A percentile compares a stretch with the other conserved stretches of the same genome.
Evolutionary conservation across 257 asterid genomes (phyloP).

Genomic region (Nicotiana benthamiana): DNA sequence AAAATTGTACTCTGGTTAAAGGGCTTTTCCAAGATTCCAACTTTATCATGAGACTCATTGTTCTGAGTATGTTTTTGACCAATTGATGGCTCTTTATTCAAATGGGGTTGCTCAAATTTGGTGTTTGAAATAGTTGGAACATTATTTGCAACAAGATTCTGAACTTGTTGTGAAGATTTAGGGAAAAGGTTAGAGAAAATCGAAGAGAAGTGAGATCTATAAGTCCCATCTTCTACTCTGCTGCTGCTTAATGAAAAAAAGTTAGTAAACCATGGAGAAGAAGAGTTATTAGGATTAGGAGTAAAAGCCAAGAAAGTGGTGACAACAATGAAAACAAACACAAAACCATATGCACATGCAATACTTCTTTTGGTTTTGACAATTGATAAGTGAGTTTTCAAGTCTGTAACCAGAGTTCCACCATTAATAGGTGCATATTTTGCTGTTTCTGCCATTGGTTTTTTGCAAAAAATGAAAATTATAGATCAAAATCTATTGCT

Average conservation of each 20-base stretch:
- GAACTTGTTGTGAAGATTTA: slow-evolving; percentile 25
- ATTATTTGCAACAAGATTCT: slow-evolving; percentile 2
- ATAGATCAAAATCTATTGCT: background rate
- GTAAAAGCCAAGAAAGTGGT: slow-evolving; percentile 64
- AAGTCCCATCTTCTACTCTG: background rate
- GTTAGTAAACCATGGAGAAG: slow-evolving; percentile 56
- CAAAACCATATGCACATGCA: slow-evolving; percentile 37
- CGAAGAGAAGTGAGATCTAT: slow-evolving; percentile 16
- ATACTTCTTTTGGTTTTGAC: slow-evolving; percentile 35
- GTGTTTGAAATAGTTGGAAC: slow-evolving; percentile 9
- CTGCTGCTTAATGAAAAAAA: slow-evolving; percentile 15
- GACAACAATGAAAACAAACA: slow-evolving; percentile 54
- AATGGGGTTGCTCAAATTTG: slow-evolving; percentile 11
- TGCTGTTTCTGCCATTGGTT: slow-evolving; percentile 47
- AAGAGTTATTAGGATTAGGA: slow-evolving; percentile 50
- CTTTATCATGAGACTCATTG: slow-evolving; percentile 8
- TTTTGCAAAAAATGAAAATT: background rate
- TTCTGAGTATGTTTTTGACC: slow-evolving; percentile 8
- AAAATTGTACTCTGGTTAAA: slow-evolving; percentile 2
- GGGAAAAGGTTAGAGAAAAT: slow-evolving; percentile 33
- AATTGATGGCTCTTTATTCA: slow-evolving; percentile 4
- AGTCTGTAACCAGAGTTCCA: slow-evolving; percentile 42
- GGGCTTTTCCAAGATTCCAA: slow-evolving; percentile 17
- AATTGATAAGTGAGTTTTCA: slow-evolving; percentile 43
- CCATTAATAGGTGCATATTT: slow-evolving; percentile 54